A percentile compares a stretch with the other conserved stretches of the same genome.
Conservation (phyloP, 345 rosid species). For the Diplotaxis tenuifolia region DNA sequence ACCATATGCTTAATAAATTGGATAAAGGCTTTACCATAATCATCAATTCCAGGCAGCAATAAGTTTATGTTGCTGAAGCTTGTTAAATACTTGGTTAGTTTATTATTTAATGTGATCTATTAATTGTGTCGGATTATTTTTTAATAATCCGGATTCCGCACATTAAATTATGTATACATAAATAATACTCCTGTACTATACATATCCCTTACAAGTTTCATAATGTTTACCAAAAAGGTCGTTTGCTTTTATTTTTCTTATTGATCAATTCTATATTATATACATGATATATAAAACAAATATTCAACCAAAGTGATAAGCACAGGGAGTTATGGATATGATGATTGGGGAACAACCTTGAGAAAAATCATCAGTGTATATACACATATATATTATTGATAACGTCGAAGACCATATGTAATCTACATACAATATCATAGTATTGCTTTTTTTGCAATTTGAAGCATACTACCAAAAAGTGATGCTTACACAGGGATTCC, state of each 20-base stretch:
- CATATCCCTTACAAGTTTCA: slow-evolving; percentile 24
- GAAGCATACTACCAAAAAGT: background rate
- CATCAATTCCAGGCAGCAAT: background rate
- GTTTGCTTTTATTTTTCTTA: slow-evolving; percentile 29
- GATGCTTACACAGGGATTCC: background rate
- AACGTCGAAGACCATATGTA: background rate
- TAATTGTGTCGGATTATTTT: slow-evolving; percentile 15
- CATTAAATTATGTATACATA: background rate
- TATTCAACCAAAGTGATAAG: background rate
- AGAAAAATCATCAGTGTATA: slow-evolving; percentile 5
- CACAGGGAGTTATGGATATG: slow-evolving; percentile 11
- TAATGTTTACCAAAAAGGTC: slow-evolving; percentile 33
- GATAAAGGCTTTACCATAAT: slow-evolving; percentile 3
- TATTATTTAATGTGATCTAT: slow-evolving; percentile 14
- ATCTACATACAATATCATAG: background rate
- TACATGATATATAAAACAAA: slow-evolving; percentile 4
- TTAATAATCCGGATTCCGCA: background rate
- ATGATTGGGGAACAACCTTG: slow-evolving; percentile 30
- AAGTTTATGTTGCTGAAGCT: slow-evolving; percentile 8
- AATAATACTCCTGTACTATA: slow-evolving; percentile 1
- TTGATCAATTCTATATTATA: slow-evolving; percentile 6
- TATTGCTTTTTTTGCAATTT: background rate
- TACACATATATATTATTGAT: background rate
- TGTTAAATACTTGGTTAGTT: slow-evolving; percentile 19
- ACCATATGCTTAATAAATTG: background rate